A percentile compares a stretch with the other conserved stretches of the same genome.
phyloP scores from a whole-genome alignment of 2,329 filamentous ascomycete species.

The Paecilomyces variotii region DNA sequence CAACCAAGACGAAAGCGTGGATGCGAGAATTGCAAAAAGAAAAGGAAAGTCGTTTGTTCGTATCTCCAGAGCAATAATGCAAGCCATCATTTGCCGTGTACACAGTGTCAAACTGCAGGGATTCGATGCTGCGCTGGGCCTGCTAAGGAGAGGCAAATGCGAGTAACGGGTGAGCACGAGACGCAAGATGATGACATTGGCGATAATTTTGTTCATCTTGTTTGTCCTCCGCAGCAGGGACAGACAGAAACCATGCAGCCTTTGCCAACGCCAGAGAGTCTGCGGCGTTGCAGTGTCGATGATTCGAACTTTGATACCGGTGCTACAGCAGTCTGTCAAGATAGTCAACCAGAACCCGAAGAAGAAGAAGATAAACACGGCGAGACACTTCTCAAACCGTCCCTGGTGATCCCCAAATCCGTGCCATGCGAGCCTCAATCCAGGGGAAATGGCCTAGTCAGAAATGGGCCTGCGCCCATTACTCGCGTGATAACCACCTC shows the following conservation, averaged over 20 bases:
- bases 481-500: constrained; percentile 26
- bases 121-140: constrained; percentile 32
- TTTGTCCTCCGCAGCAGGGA: neutral
- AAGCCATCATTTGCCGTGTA: constrained; percentile 21
- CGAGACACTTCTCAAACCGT: neutral
- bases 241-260: neutral
- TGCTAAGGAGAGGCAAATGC: constrained; percentile 2
- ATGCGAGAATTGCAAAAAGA: constrained; percentile 26
- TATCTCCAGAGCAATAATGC: constrained; percentile 18
- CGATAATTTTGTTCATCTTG: neutral
- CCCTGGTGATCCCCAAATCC: neutral
- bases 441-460: neutral
- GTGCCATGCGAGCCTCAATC: neutral
- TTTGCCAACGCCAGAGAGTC: neutral
- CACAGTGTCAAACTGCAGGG: constrained; percentile 18
- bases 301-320: neutral
- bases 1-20: constrained; percentile 22
- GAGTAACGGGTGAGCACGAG: constrained; percentile 4
- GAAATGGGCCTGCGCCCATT: constrained; percentile 1
- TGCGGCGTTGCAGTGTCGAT: constrained; percentile 5
- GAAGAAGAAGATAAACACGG: neutral
- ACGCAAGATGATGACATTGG: constrained; percentile 1
- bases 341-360: neutral
- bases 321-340: neutral
- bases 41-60: constrained; percentile 20